phyloP scores from a whole-genome alignment of 192 early-diverging fungal genomes.

The Podila horticola region DNA sequence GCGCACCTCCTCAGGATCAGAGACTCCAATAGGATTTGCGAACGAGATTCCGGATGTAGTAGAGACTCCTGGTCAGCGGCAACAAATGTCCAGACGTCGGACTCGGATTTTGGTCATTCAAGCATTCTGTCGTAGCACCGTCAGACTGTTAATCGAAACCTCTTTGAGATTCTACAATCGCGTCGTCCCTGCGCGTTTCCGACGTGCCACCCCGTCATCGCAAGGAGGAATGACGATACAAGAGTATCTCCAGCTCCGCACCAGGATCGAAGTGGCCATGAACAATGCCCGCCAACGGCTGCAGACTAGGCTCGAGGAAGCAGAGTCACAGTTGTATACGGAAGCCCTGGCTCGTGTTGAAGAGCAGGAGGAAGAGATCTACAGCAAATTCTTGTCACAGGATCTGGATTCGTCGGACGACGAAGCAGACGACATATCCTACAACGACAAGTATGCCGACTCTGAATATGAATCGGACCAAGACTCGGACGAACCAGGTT shows the following conservation, averaged over 20 bases:
- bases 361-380: constrained; percentile 40
- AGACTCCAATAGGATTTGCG: constrained; percentile 13
- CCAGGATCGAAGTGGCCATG: constrained; percentile 23
- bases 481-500: neutral
- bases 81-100: constrained; percentile 24
- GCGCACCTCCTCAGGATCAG: neutral
- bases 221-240: constrained; percentile 20
- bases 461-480: neutral
- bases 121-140: constrained; percentile 32
- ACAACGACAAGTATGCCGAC: neutral
- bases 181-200: constrained; percentile 29
- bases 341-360: constrained; percentile 16
- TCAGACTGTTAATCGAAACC: constrained; percentile 17
- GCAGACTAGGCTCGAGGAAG: neutral
- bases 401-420: constrained; percentile 30
- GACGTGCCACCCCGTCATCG: neutral
- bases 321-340: neutral
- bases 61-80: constrained; percentile 28
- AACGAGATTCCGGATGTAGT: constrained; percentile 41
- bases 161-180: constrained; percentile 14
- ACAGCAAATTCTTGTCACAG: constrained; percentile 33
- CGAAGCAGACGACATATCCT: neutral
- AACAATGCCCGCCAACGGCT: constrained; percentile 21
- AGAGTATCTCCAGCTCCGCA: constrained; percentile 27
- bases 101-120: constrained; percentile 35